Evolutionary conservation across 148 eudicot species (phyloP).

Genomic region (Chenopodium album): DNA sequence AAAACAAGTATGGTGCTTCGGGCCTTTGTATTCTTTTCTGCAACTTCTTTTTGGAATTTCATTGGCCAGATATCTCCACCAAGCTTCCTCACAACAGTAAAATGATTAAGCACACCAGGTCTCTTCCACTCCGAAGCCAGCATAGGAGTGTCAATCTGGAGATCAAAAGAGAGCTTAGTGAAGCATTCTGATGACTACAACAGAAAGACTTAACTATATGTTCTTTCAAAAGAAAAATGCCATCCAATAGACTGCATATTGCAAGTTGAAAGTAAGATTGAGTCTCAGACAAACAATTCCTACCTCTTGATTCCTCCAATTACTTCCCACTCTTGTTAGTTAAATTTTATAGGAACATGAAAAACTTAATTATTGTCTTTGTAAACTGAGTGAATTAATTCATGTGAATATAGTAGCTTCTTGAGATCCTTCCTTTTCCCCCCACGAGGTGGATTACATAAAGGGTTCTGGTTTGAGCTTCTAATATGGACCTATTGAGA

Average conservation of each 20-base stretch:
- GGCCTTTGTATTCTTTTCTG: constrained; percentile 66
- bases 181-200: background rate
- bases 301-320: background rate
- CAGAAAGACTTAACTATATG: background rate
- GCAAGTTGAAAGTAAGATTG: background rate
- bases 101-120: constrained; percentile 78
- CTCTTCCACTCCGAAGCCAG: constrained; percentile 77
- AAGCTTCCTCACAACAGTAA: constrained; percentile 81
- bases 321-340: background rate
- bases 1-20: constrained; percentile 53
- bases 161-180: constrained; percentile 15
- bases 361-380: background rate
- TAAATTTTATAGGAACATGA: background rate
- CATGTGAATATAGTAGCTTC: background rate
- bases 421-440: background rate
- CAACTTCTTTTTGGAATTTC: constrained; percentile 70
- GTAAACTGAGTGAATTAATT: background rate
- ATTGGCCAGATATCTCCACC: constrained; percentile 87
- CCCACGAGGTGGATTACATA: background rate
- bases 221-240: background rate
- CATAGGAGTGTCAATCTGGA: constrained; percentile 92
- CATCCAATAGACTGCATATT: background rate
- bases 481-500: background rate
- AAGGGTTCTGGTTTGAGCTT: background rate
- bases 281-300: background rate